Evolutionary conservation across 1,284 basidiomycete genomes (phyloP), one percentile per base, ranked within the genome.

Genomic region (Kalmanozyma brasiliensis): DNA sequence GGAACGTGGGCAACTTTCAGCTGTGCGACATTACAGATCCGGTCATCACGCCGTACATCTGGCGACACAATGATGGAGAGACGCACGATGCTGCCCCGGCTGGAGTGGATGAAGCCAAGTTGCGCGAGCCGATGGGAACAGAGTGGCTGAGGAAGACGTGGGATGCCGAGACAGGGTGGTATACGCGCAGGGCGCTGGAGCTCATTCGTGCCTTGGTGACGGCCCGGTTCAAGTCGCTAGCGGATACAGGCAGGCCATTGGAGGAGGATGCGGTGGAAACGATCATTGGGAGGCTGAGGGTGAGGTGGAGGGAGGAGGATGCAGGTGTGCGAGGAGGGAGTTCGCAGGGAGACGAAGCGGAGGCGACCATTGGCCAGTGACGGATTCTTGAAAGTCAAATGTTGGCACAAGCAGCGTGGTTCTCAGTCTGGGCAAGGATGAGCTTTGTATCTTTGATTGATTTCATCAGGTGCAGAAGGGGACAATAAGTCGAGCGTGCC

Each of bases 1-100:
- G 90, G 65, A 90, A 93, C 81, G 89, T 91, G 0, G 92, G 92
- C 7, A 91, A 93, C 17, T 98, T 93, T 82, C 94, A 97, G 82
- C 85, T 98, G 7, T 91, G 91, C 81, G 95, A 98, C 82, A 91
- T 98, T 61, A 84, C 85, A 10, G 96, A 98, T 80, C 88, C 89
- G 0, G 88, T 93, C 14, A 69, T 76, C 29, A 42, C 36, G 24
- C 65, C 73, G 2, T 71, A 58, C 16, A 77, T 81, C 37, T 49
- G 53, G 20, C 43, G 53, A 8, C 13, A 35, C 4, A 60, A 52
- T 13, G 44, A 58, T n/a, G n/a, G n/a, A n/a, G n/a, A n/a, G n/a
- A n/a, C n/a, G n/a, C n/a, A n/a, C n/a, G n/a, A n/a, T n/a, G n/a
- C n/a, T n/a, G n/a, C n/a, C n/a, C n/a, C n/a, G n/a, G n/a, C n/a